Conservation (phyloP, 2,329 filamentous ascomycete species). For the Microsporum ferrugineum region DNA sequence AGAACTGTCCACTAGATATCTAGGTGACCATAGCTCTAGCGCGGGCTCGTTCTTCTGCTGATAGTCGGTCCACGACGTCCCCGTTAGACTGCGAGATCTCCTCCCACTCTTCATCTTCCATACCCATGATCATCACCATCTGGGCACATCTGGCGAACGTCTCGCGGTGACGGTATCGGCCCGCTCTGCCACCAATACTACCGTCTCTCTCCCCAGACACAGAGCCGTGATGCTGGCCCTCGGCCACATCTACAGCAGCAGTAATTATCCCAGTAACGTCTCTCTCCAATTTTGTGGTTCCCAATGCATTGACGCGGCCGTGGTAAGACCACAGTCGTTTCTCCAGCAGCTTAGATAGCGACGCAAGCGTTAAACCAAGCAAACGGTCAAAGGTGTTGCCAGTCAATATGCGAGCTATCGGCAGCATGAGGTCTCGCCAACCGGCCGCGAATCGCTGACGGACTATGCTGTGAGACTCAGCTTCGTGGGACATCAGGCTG, state of each 20-base stretch:
- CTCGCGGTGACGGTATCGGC: constrained; percentile 68
- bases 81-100: constrained; percentile 48
- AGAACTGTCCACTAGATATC: background rate
- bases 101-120: constrained; percentile 95
- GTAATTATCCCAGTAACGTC: constrained; percentile 66
- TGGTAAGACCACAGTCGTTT: constrained; percentile 75
- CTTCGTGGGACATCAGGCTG: constrained; percentile 19
- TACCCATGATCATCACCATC: constrained; percentile 76
- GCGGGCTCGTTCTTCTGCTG: constrained; percentile 59
- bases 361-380: constrained; percentile 59
- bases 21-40: constrained; percentile 56
- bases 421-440: constrained; percentile 77
- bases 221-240: constrained; percentile 13
- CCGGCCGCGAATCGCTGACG: constrained; percentile 67
- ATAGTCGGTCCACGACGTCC: constrained; percentile 53
- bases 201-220: constrained; percentile 18
- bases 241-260: constrained; percentile 31
- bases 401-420: constrained; percentile 75
- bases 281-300: constrained; percentile 70
- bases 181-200: constrained; percentile 42
- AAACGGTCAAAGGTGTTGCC: constrained; percentile 63
- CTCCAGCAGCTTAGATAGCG: constrained; percentile 69
- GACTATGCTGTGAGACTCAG: constrained; percentile 48
- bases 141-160: constrained; percentile 65
- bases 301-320: constrained; percentile 67